phyloP scores from a whole-genome alignment of 768 basidiomycete genomes.

The Pisolithus marmoratus region DNA sequence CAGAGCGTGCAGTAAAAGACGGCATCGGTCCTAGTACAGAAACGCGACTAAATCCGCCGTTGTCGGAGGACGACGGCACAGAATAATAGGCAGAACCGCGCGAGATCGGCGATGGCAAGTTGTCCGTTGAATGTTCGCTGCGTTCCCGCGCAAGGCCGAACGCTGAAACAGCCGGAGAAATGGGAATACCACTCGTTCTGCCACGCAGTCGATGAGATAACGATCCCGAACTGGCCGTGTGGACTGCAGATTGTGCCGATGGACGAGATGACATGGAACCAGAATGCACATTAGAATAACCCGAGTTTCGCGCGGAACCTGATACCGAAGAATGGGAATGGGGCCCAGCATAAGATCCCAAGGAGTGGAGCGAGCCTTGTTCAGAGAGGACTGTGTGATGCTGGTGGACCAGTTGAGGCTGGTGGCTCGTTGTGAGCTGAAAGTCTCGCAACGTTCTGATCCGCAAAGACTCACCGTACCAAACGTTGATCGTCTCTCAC shows the following conservation, averaged over 20 bases:
- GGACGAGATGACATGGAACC: constrained; percentile 54
- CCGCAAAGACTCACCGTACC: constrained; percentile 46
- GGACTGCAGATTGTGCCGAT: constrained; percentile 38
- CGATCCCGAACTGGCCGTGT: constrained; percentile 32
- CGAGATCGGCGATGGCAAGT: constrained; percentile 9
- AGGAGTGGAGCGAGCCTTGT: constrained; percentile 60
- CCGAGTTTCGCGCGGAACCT: constrained; percentile 47
- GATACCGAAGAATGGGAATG: constrained; percentile 37
- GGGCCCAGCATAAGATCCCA: constrained; percentile 51
- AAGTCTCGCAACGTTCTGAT: too few species aligned
- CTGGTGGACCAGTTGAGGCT: constrained; percentile 43
- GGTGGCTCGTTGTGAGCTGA: not conserved
- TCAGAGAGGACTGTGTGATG: constrained; percentile 46
- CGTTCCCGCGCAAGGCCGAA: constrained; percentile 33
- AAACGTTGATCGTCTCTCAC: constrained; percentile 50
- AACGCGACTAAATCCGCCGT: constrained; percentile 15
- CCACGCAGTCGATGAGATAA: constrained; percentile 47
- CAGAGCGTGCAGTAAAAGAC: constrained; percentile 22
- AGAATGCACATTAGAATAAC: constrained; percentile 35
- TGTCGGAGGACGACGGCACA: not conserved
- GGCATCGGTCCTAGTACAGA: constrained; percentile 30
- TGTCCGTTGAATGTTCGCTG: constrained; percentile 15
- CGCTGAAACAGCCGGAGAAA: constrained; percentile 48
- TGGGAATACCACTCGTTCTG: constrained; percentile 24
- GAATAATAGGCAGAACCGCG: constrained; percentile 1